Conservation (phyloP, 768 basidiomycete species). For the Pleurotus djamor region DNA sequence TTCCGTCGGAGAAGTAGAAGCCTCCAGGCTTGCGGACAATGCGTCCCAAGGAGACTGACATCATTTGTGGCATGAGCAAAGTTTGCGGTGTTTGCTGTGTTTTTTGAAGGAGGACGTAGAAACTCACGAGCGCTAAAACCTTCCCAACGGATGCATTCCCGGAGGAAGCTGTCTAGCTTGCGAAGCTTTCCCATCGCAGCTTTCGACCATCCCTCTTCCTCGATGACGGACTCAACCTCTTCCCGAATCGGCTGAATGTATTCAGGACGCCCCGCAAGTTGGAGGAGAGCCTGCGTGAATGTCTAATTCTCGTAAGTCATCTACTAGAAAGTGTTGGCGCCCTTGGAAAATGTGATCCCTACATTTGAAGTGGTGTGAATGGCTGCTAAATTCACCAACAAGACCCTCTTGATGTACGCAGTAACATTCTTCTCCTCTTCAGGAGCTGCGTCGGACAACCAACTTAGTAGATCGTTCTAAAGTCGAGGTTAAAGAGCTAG, state of each 20-base stretch:
- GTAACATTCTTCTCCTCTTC: neutral
- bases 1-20: slow-evolving; percentile 22
- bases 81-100: too few species aligned
- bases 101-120: neutral
- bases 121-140: slow-evolving; percentile 24
- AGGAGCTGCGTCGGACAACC: slow-evolving; percentile 26
- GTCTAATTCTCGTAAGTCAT: neutral
- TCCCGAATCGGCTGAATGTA: slow-evolving; percentile 29
- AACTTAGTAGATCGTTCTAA: slow-evolving; percentile 13
- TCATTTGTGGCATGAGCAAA: too few species aligned
- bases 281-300: slow-evolving; percentile 31
- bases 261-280: slow-evolving; percentile 23
- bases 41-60: slow-evolving; percentile 18
- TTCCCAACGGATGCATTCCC: slow-evolving; percentile 34
- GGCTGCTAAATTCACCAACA: slow-evolving; percentile 30
- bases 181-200: slow-evolving; percentile 32
- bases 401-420: slow-evolving; percentile 16
- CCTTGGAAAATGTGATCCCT: too few species aligned
- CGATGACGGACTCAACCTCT: slow-evolving; percentile 36
- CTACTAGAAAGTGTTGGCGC: too few species aligned
- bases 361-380: slow-evolving; percentile 20
- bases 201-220: slow-evolving; percentile 34
- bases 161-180: slow-evolving; percentile 43
- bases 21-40: slow-evolving; percentile 15
- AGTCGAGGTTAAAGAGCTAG: too few species aligned